Evolutionary conservation across 2,329 filamentous ascomycete genomes (phyloP).

Genomic region (Knufia fluminis): DNA sequence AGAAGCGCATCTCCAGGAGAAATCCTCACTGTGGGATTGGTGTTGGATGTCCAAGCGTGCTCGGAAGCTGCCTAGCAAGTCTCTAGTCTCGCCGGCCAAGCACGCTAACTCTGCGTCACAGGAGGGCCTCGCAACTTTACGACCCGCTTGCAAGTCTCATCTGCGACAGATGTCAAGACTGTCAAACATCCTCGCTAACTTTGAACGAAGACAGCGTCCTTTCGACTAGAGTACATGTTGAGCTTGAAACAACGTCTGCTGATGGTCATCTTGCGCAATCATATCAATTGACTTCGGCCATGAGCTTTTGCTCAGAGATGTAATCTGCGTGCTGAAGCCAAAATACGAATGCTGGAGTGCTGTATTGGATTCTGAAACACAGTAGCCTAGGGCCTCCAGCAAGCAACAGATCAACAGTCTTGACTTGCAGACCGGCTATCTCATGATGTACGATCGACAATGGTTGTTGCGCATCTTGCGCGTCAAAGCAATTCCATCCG

Average conservation of each 20-base stretch:
- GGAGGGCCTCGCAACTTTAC: background rate
- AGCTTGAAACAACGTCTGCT: background rate
- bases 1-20: background rate
- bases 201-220: background rate
- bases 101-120: conserved; percentile 5
- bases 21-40: background rate
- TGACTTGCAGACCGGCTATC: background rate
- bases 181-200: background rate
- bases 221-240: background rate
- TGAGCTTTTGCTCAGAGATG: background rate
- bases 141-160: background rate
- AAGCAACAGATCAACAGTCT: background rate
- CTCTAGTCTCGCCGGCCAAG: conserved; percentile 3
- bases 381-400: background rate
- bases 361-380: conserved; percentile 6
- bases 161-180: background rate
- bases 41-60: background rate
- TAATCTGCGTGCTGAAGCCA: background rate
- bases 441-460: conserved; percentile 2
- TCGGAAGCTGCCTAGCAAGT: conserved; percentile 6
- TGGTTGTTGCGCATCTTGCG: background rate
- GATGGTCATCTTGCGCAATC: background rate
- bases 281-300: background rate
- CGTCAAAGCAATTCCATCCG: background rate
- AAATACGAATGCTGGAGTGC: background rate